phyloP scores from a whole-genome alignment of 345 rosid genomes.

The Gossypium herbaceum region DNA sequence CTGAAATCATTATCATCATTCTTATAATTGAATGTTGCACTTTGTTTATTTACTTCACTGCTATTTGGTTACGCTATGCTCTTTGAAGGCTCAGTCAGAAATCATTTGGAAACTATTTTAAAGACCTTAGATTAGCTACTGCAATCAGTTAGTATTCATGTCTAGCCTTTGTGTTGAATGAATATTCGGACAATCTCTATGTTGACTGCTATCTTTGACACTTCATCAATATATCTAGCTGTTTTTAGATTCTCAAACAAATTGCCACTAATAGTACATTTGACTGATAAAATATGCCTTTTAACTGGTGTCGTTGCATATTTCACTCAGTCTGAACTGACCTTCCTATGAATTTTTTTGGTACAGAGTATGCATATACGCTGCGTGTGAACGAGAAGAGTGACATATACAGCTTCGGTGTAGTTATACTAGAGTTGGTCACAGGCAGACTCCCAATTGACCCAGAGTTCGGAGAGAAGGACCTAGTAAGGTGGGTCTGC shows the following conservation, averaged over 20 bases:
- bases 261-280: no score
- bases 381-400: slow-evolving; percentile 96
- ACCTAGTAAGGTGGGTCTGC: slow-evolving; percentile 94
- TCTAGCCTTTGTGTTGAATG: background rate
- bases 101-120: background rate
- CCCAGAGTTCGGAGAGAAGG: slow-evolving; percentile 85
- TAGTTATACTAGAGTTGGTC: slow-evolving; percentile 92
- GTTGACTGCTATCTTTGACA: background rate
- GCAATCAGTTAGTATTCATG: background rate
- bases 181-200: background rate
- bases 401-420: slow-evolving; percentile 97
- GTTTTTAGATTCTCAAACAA: background rate
- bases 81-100: background rate
- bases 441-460: slow-evolving; percentile 76
- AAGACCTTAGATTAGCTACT: background rate
- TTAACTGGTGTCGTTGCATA: no score
- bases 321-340: background rate
- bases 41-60: background rate
- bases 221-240: background rate
- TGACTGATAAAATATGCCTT: no score
- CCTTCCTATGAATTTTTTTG: background rate
- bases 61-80: background rate
- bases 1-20: background rate
- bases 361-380: slow-evolving; percentile 94
- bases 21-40: background rate